A percentile compares a stretch with the other conserved stretches of the same genome.
phyloP scores from a whole-genome alignment of 345 rosid genomes.

The Citrus trifoliata region DNA sequence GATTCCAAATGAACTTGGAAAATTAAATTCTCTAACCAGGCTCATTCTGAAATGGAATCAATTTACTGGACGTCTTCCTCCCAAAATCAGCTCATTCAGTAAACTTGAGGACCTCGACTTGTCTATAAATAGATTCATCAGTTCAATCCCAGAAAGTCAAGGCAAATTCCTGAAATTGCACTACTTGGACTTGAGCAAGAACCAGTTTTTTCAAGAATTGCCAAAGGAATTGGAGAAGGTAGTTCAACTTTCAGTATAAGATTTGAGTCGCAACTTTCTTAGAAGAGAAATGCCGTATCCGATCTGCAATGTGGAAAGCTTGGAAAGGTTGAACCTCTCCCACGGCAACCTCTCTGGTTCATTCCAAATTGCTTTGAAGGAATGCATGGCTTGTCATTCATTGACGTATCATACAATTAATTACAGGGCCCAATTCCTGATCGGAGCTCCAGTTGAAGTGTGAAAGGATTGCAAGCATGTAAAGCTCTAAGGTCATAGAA shows the following conservation, averaged over 20 bases:
- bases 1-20: too few species aligned
- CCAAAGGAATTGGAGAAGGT: background rate
- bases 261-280: background rate
- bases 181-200: too few species aligned
- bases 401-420: too few species aligned
- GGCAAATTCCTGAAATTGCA: too few species aligned
- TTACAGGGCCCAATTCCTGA: background rate
- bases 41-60: too few species aligned
- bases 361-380: background rate
- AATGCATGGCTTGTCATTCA: too few species aligned
- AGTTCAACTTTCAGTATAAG: background rate
- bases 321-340: background rate
- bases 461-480: background rate
- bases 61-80: too few species aligned
- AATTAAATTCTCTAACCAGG: too few species aligned
- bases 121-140: background rate
- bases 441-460: background rate
- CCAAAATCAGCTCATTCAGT: accelerated
- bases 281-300: background rate
- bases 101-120: background rate
- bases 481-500: background rate
- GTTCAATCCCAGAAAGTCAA: too few species aligned
- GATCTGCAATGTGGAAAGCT: background rate
- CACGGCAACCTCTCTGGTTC: background rate
- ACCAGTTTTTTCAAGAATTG: too few species aligned